Base-by-base conservation (phyloP, 805 yeast species). In the Schizosaccharomyces osmophilus region DNA sequence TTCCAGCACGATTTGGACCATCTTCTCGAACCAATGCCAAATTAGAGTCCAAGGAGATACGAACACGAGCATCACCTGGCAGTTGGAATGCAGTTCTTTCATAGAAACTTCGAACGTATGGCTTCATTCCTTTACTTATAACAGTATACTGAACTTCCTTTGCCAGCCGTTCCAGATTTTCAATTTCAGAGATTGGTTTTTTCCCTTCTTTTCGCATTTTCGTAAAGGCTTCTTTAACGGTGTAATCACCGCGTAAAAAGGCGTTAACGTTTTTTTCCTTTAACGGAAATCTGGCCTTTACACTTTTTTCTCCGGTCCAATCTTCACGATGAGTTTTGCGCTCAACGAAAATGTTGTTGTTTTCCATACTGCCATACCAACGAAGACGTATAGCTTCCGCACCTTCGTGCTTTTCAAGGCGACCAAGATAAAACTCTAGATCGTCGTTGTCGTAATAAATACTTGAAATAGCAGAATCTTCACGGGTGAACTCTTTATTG, bases 221-320 rank as follows among this genome's bases (percentile, higher is more conserved):
- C 65, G 86, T 95, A 74, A 90, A 90, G 1, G 85, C 95, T 72
- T 88, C 93, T 57, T 80, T 79, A 11, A 89, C 95, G 26, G 97
- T 86, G 70, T 79, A 88, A 60, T 80, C 81, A 66, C 98, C 99
- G 43, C 75, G 73, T 74, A 90, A 71, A 71, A 87, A 93, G 60
- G 82, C 81, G 70, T 93, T 93, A 60, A 90, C 88, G 69, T 87
- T 79, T 71, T 84, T 87, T 71, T 93, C 98, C 72, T 89, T 93
- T 66, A 93, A 74, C 24, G 90, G 83, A 73, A 93, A 93, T 71
- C 98, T 80, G 4, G 97, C 97, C 74, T 93, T 93, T 65, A 93
- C 98, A n/a, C 96, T 87, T 73, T 90, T 90, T 72, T 93, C 98
- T 67, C 99, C 99, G 2, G 99, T 93, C 98, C 98, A 90, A 75